Evolutionary conservation across 352 stramenopile species (phyloP), one percentile per base, ranked within the genome.

Genomic region (Phytophthora colocasiae): DNA sequence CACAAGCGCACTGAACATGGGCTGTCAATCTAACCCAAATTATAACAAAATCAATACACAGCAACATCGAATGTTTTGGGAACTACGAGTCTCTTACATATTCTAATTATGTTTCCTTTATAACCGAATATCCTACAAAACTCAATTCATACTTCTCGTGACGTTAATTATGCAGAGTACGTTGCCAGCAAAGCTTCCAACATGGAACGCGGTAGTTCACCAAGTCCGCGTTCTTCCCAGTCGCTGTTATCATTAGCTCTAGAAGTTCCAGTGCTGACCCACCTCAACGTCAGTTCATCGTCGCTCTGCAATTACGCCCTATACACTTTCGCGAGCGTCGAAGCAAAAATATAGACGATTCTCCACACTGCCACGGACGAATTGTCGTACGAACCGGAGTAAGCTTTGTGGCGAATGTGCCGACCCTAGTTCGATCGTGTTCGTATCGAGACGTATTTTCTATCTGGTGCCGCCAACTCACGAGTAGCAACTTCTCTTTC

Each of bases 311-410:
- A 11, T 43, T 43, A 19, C n/a, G 38, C 38, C 38, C 38, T 43
- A 43, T 43, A 43, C 31, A 36, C 38, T 43, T 43, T 43, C 38
- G 38, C 38, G n/a, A 43, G 38, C 38, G 15, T 14, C 38, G 38
- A 43, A 36, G 34, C 36, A 48, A 36, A 48, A 36, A 36, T 36
- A 36, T 36, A 36, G 31, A 36, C 9, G 31, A 36, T 36, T 36
- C 31, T 36, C 9, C 31, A 36, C 31, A 10, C 8, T 36, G 31
- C 3, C 9, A 14, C 14, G 31, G 31, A 36, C 31, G 31, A 36
- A 36, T 36, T 36, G 31, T 36, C 31, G 31, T 36, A 36, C 50
- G 36, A 34, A 34, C 32, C 36, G 24, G 19, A 4, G 22, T 17
- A 22, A 43, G 38, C 15, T 43, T 19, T 19, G 38, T 43, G 38